phyloP scores from a whole-genome alignment of 2,329 filamentous ascomycete genomes.

The Talaromyces sp. region DNA sequence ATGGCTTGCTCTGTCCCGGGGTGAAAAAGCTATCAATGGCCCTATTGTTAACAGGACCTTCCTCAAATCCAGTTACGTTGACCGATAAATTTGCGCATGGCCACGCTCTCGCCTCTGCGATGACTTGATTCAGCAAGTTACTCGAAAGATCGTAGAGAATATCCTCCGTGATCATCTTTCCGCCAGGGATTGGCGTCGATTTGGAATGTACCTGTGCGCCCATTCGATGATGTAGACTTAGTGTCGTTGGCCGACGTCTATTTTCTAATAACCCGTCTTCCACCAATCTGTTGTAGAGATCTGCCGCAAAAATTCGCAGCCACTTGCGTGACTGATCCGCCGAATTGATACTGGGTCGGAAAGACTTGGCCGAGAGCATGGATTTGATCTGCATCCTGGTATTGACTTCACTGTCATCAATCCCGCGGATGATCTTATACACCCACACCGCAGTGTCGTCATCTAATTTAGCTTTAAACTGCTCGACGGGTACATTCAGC shows the following conservation, averaged over 20 bases:
- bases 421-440: slow-evolving; percentile 76
- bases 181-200: slow-evolving; percentile 70
- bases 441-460: slow-evolving; percentile 85
- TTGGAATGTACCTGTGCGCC: slow-evolving; percentile 70
- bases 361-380: slow-evolving; percentile 96
- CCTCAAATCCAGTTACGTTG: slow-evolving; percentile 88
- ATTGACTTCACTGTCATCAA: slow-evolving; percentile 85
- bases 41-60: slow-evolving; percentile 76
- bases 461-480: slow-evolving; percentile 72
- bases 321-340: slow-evolving; percentile 76
- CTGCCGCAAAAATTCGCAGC: slow-evolving; percentile 85
- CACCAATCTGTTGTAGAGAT: slow-evolving; percentile 83
- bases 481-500: slow-evolving; percentile 66
- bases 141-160: slow-evolving; percentile 72
- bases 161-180: slow-evolving; percentile 67
- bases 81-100: slow-evolving; percentile 88
- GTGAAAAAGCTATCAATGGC: slow-evolving; percentile 85
- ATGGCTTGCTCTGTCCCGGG: slow-evolving; percentile 56
- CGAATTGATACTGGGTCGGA: slow-evolving; percentile 75
- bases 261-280: slow-evolving; percentile 89
- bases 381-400: slow-evolving; percentile 90
- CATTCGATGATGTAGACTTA: slow-evolving; percentile 78
- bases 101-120: slow-evolving; percentile 75
- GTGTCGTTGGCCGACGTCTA: slow-evolving; percentile 77
- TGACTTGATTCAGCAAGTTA: slow-evolving; percentile 70